phyloP scores from a whole-genome alignment of 805 yeast species.

The Spencermartinsiella europaea region DNA sequence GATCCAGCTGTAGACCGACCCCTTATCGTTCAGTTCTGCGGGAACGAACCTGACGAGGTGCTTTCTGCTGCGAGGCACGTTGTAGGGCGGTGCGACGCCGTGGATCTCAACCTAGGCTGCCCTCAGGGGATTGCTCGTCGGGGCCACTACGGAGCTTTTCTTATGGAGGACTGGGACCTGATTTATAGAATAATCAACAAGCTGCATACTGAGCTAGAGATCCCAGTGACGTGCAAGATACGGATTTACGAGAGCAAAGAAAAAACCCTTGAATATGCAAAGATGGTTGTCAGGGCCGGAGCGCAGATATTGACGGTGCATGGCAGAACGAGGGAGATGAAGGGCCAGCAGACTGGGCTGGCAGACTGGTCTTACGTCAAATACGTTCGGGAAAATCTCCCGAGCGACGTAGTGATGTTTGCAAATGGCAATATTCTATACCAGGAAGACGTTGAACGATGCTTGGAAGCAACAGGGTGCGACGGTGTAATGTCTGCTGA shows the following conservation, averaged over 20 bases:
- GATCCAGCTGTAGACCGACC: constrained; percentile 68
- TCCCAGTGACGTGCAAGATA: constrained; percentile 95
- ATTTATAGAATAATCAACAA: constrained; percentile 65
- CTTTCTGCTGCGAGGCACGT: constrained; percentile 77
- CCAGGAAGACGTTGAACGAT: constrained; percentile 73
- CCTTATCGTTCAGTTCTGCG: constrained; percentile 90
- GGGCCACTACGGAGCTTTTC: constrained; percentile 92
- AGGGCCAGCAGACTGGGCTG: constrained; percentile 91
- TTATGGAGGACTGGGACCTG: constrained; percentile 96
- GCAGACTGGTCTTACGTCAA: constrained; percentile 87
- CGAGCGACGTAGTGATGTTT: constrained; percentile 81
- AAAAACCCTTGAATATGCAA: constrained; percentile 80
- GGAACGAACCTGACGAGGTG: constrained; percentile 85
- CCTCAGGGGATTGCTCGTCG: constrained; percentile 96
- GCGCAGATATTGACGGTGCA: constrained; percentile 94
- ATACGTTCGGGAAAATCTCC: constrained; percentile 69
- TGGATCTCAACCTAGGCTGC: constrained; percentile 92
- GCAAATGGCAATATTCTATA: constrained; percentile 94
- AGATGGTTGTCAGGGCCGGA: constrained; percentile 84
- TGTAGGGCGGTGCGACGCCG: constrained; percentile 86
- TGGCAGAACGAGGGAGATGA: constrained; percentile 95
- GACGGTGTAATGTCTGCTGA: constrained; percentile 98
- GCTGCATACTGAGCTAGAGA: constrained; percentile 65
- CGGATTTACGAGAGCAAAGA: constrained; percentile 81
- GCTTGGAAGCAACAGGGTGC: constrained; percentile 57